Conservation (phyloP, 768 basidiomycete genomes). For the Amanita pseudoporphyria region DNA sequence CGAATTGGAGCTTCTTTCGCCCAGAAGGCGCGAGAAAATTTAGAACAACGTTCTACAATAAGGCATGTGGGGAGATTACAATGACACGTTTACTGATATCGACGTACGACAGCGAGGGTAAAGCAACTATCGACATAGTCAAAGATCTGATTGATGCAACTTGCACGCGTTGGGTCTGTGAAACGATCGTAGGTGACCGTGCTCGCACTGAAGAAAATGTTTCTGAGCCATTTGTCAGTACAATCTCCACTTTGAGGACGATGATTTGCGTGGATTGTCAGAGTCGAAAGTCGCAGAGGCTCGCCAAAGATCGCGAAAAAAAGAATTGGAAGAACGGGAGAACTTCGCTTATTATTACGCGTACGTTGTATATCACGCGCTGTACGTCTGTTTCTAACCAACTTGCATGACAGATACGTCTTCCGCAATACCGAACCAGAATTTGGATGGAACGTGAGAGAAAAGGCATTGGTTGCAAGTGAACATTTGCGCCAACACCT, state of each 20-base stretch:
- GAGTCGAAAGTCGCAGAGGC: neutral
- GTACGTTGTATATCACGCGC: slow-evolving; percentile 4
- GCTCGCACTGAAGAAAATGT: neutral
- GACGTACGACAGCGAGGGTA: neutral
- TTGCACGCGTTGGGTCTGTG: slow-evolving; percentile 19
- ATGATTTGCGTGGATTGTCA: neutral
- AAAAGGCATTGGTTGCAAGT: slow-evolving; percentile 11
- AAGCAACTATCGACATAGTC: slow-evolving; percentile 14
- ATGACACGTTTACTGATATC: neutral
- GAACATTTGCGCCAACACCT: slow-evolving; percentile 6
- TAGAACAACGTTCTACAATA: slow-evolving; percentile 7
- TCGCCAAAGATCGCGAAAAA: neutral
- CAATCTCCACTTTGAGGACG: neutral
- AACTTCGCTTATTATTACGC: slow-evolving; percentile 14
- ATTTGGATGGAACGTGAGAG: slow-evolving; percentile 13
- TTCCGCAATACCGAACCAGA: slow-evolving; percentile 17
- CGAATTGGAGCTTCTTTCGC: slow-evolving; percentile 14
- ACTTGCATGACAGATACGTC: slow-evolving; percentile 11
- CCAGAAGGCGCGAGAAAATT: slow-evolving; percentile 9
- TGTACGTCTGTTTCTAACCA: neutral
- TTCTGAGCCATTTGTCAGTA: neutral
- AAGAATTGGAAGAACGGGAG: slow-evolving; percentile 7
- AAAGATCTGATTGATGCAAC: slow-evolving; percentile 17
- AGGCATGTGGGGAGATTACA: neutral
- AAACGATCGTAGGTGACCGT: slow-evolving; percentile 13